A percentile compares a stretch with the other conserved stretches of the same genome.
Conservation (phyloP, 331 rosid genomes). For the Rosa hybrid region DNA sequence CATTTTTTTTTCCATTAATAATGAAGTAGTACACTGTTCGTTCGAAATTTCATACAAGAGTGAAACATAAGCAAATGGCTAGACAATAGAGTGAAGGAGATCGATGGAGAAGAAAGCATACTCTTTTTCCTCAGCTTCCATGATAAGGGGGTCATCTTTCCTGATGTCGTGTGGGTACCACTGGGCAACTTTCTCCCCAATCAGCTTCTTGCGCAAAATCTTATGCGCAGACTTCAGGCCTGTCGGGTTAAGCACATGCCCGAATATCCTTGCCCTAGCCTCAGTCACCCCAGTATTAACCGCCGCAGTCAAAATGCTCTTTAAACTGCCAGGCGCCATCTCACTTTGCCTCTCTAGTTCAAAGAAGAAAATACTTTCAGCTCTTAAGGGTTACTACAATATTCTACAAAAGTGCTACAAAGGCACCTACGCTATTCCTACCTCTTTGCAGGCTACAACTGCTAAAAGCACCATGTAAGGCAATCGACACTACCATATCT, state of each 20-base stretch:
- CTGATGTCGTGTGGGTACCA: conserved; percentile 85
- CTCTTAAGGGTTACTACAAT: too few species aligned
- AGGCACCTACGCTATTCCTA: neutral
- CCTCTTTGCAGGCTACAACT: neutral
- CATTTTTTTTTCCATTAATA: neutral
- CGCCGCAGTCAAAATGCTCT: conserved; percentile 52
- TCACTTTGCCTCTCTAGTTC: conserved; percentile 6
- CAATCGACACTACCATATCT: neutral
- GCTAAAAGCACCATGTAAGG: neutral
- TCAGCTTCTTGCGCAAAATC: conserved; percentile 74
- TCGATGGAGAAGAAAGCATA: conserved; percentile 31
- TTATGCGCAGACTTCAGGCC: conserved; percentile 75
- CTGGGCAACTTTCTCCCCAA: conserved; percentile 74
- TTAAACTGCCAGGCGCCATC: conserved; percentile 63
- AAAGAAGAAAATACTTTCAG: conserved; percentile 2
- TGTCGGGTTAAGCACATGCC: conserved; percentile 67
- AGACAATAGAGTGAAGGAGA: conserved; percentile 13
- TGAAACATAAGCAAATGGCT: neutral
- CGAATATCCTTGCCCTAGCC: conserved; percentile 77
- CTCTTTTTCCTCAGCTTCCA: conserved; percentile 82
- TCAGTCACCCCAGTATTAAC: conserved; percentile 54
- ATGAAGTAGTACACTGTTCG: neutral
- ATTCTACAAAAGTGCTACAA: neutral
- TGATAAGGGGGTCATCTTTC: conserved; percentile 68
- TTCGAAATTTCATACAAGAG: neutral